These are phyloP conservation scores for Carnegiea gigantea DNA, from an alignment of 179 eudicot genomes.

Conservation along the genomic window DNA sequence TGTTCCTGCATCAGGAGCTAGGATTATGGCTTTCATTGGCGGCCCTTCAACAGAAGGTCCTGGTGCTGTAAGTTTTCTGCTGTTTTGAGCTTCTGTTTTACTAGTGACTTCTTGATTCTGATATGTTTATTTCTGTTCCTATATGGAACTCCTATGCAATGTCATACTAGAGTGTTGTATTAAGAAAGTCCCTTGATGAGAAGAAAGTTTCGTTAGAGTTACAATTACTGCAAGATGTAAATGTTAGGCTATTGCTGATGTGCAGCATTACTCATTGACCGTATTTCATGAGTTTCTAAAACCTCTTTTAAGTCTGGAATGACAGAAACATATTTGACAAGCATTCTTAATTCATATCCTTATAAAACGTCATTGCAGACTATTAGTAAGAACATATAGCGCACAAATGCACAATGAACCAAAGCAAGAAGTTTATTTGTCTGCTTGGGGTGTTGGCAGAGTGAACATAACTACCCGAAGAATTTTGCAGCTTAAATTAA, in stretches of 20 bases:
- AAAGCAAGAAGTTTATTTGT: background rate
- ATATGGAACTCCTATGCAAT: background rate
- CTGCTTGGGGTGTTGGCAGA: background rate
- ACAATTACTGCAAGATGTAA: background rate
- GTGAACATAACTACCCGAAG: background rate
- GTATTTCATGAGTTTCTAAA: background rate
- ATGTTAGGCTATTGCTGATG: background rate
- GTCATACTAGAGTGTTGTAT: background rate
- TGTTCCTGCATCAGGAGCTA: conserved; percentile 89
- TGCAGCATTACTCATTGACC: background rate
- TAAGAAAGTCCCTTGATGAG: background rate
- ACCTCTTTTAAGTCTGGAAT: background rate
- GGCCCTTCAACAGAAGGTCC: conserved; percentile 97
- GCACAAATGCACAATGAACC: background rate
- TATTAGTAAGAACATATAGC: background rate
- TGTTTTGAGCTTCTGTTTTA: conserved; percentile 6
- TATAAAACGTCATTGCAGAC: background rate
- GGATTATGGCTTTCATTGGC: conserved; percentile 90
- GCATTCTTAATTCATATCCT: background rate
- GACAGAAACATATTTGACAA: background rate
- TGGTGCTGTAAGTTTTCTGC: conserved; percentile 74
- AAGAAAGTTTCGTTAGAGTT: background rate
- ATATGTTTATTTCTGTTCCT: background rate
- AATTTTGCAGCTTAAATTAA: background rate
- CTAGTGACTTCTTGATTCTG: background rate